phyloP scores from a whole-genome alignment of 495 filamentous ascomycete genomes.

The Aspergillus wentii region DNA sequence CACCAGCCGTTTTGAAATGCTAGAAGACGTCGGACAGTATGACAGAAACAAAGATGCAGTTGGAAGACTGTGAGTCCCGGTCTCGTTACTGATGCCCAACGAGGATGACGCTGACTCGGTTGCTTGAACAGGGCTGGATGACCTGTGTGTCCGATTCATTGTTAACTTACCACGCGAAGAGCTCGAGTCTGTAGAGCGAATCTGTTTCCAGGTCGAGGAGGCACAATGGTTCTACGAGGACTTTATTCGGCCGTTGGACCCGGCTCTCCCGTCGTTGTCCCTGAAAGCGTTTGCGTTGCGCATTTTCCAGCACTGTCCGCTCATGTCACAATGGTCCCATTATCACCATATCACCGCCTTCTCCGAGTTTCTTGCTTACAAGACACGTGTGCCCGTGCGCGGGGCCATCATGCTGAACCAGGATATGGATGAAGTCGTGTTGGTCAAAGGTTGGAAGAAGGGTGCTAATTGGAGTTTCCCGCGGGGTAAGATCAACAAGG shows the following conservation, averaged over 20 bases:
- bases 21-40: conserved; percentile 48
- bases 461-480: conserved; percentile 95
- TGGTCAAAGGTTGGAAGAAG: conserved; percentile 98
- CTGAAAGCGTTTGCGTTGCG: conserved; percentile 77
- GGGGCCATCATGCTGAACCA: conserved; percentile 91
- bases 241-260: conserved; percentile 89
- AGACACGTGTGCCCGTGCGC: conserved; percentile 86
- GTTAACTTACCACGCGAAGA: conserved; percentile 92
- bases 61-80: conserved; percentile 75
- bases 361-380: conserved; percentile 86
- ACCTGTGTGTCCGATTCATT: conserved; percentile 91
- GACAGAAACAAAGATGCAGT: conserved; percentile 73
- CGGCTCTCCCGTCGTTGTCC: conserved; percentile 74
- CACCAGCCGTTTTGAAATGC: conserved; percentile 37
- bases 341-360: conserved; percentile 77
- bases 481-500: conserved; percentile 93
- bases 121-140: conserved; percentile 74
- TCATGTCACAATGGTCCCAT: conserved; percentile 72
- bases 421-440: conserved; percentile 81
- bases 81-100: neutral
- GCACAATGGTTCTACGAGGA: conserved; percentile 99
- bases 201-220: conserved; percentile 97
- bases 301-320: conserved; percentile 89
- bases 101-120: conserved; percentile 5
- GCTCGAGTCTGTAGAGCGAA: conserved; percentile 80